Conservation (phyloP, 805 yeast species). For the Ogataea populi-albae region DNA sequence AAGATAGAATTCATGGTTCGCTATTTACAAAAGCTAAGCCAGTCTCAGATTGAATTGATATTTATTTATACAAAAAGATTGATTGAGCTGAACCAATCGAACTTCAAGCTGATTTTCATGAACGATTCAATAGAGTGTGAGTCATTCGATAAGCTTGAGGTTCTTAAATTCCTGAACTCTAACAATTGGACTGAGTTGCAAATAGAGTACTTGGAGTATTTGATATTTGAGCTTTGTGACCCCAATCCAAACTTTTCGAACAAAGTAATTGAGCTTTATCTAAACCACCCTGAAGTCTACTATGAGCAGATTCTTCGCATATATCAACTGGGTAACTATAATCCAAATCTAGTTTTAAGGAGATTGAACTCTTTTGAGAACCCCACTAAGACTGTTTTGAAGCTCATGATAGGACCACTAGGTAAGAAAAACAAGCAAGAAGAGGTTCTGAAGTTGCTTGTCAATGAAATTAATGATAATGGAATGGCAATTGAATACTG, state of each 20-base stretch:
- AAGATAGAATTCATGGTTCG: constrained; percentile 47
- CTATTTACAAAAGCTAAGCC: constrained; percentile 55
- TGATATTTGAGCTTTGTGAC: constrained; percentile 41
- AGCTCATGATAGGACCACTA: constrained; percentile 56
- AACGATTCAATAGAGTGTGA: constrained; percentile 61
- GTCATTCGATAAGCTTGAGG: constrained; percentile 49
- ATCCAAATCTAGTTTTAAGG: constrained; percentile 34
- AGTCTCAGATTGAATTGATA: constrained; percentile 49
- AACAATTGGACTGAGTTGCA: constrained; percentile 27
- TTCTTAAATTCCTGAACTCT: constrained; percentile 49
- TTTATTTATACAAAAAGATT: constrained; percentile 57
- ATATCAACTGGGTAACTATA: constrained; percentile 35
- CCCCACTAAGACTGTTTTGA: constrained; percentile 23
- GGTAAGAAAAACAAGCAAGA: constrained; percentile 58
- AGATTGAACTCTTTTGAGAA: constrained; percentile 18
- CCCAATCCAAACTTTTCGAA: constrained; percentile 39
- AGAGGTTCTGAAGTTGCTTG: constrained; percentile 59
- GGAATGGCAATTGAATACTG: constrained; percentile 62
- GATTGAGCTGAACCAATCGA: constrained; percentile 34
- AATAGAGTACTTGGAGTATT: constrained; percentile 50
- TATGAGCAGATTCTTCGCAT: constrained; percentile 36
- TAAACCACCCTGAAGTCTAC: constrained; percentile 27
- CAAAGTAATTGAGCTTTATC: constrained; percentile 43
- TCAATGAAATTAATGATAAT: constrained; percentile 54
- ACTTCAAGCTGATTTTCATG: constrained; percentile 56